Evolutionary conservation across 495 filamentous ascomycete species (phyloP).

Genomic region (Monascus purpureus): DNA sequence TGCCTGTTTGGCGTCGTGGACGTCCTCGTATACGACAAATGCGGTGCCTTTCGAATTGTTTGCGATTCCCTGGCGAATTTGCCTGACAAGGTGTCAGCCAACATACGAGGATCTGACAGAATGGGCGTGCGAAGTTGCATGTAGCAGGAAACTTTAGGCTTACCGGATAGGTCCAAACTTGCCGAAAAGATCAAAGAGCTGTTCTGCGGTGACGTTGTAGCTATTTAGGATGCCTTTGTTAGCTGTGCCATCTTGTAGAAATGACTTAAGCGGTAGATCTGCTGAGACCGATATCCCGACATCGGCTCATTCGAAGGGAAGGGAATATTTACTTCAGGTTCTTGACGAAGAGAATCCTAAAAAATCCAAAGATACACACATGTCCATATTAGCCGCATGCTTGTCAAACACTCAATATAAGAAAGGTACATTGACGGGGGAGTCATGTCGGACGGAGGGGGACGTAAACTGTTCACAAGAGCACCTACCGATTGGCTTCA

Average conservation of each 20-base stretch:
- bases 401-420: too few relatives aligned
- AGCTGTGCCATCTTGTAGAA: too few relatives aligned
- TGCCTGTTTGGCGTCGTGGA: conserved; percentile 95
- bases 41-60: conserved; percentile 96
- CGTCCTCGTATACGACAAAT: conserved; percentile 98
- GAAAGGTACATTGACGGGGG: not conserved
- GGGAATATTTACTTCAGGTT: conserved; percentile 85
- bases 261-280: too few relatives aligned
- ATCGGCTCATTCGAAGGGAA: too few relatives aligned
- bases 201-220: conserved; percentile 91
- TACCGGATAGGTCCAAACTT: conserved; percentile 92
- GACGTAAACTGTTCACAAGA: conserved; percentile 13
- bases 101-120: not conserved
- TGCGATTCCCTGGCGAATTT: conserved; percentile 96
- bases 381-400: too few relatives aligned
- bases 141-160: conserved; percentile 11
- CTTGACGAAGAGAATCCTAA: conserved; percentile 93
- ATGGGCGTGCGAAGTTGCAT: not conserved
- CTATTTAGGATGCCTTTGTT: conserved; percentile 24
- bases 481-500: conserved; percentile 81
- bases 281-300: too few relatives aligned
- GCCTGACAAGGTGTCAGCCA: conserved; percentile 41
- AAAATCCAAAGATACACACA: too few relatives aligned
- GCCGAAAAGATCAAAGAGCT: conserved; percentile 88
- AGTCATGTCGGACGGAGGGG: conserved; percentile 14